Conservation (phyloP, 441 rosid genomes). For the Lepidium campestre region DNA sequence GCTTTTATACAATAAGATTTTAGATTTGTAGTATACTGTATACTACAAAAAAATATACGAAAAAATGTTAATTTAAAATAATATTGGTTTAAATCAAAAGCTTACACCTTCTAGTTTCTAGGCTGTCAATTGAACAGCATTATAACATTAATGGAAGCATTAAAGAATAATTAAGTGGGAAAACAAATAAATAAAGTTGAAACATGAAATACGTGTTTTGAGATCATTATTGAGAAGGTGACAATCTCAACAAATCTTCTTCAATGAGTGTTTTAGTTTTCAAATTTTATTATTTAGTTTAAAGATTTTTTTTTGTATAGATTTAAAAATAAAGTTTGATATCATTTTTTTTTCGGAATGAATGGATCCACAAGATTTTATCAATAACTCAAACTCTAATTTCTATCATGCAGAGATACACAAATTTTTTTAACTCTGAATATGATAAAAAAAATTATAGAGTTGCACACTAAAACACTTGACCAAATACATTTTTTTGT, state of each 20-base stretch:
- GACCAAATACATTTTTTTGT: too few relatives aligned
- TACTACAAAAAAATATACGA: too few relatives aligned
- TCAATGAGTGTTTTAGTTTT: not conserved
- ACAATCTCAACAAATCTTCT: not conserved
- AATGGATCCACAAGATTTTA: too few relatives aligned
- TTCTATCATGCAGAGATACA: too few relatives aligned
- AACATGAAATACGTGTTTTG: conserved; percentile 15
- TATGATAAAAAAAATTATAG: too few relatives aligned
- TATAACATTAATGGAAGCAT: not conserved
- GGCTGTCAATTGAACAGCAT: conserved; percentile 13
- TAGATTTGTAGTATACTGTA: not conserved
- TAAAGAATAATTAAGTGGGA: not conserved
- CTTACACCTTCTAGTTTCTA: not conserved
- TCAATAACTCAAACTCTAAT: not conserved
- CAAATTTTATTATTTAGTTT: too few relatives aligned
- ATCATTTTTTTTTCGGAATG: too few relatives aligned
- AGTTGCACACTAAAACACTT: too few relatives aligned
- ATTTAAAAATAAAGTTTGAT: too few relatives aligned
- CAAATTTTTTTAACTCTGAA: too few relatives aligned
- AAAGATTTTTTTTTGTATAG: too few relatives aligned
- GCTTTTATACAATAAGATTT: not conserved
- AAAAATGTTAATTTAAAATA: too few relatives aligned
- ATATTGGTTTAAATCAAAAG: not conserved
- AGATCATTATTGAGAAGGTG: conserved; percentile 11
- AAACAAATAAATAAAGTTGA: conserved; percentile 14